Conservation (phyloP, 306 rosid species). For the Astragalus membranaceus region DNA sequence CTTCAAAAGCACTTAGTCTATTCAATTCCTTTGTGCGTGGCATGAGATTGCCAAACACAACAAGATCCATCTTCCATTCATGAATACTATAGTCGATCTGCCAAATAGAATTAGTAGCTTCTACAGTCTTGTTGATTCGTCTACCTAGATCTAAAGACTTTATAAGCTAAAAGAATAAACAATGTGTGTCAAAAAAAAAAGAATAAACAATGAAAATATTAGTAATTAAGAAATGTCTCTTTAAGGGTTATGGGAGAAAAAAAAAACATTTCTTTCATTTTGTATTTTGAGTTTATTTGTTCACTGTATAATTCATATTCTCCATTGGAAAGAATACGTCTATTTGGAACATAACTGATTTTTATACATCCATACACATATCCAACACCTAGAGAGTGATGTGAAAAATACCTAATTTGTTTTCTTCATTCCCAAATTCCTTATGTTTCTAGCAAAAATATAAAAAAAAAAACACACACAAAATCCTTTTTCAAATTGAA, state of each 20-base stretch:
- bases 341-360: too few species aligned
- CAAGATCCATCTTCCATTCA: conserved; percentile 39
- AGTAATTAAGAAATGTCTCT: background rate
- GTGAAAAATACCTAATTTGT: too few species aligned
- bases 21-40: conserved; percentile 58
- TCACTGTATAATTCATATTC: background rate
- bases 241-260: background rate
- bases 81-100: conserved; percentile 8
- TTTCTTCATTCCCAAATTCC: background rate
- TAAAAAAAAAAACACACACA: too few species aligned
- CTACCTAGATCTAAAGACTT: background rate
- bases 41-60: conserved; percentile 60
- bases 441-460: background rate
- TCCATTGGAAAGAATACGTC: too few species aligned
- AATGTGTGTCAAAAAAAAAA: too few species aligned
- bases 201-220: background rate
- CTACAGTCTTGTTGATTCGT: background rate
- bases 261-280: background rate
- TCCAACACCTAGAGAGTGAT: too few species aligned
- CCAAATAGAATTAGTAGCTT: background rate
- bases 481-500: too few species aligned
- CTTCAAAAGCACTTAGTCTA: conserved; percentile 71
- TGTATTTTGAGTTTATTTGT: background rate
- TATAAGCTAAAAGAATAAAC: background rate
- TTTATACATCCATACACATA: too few species aligned